Base-by-base conservation (phyloP, 2,329 filamentous ascomycete genomes). In the Sclerotinia borealis region DNA sequence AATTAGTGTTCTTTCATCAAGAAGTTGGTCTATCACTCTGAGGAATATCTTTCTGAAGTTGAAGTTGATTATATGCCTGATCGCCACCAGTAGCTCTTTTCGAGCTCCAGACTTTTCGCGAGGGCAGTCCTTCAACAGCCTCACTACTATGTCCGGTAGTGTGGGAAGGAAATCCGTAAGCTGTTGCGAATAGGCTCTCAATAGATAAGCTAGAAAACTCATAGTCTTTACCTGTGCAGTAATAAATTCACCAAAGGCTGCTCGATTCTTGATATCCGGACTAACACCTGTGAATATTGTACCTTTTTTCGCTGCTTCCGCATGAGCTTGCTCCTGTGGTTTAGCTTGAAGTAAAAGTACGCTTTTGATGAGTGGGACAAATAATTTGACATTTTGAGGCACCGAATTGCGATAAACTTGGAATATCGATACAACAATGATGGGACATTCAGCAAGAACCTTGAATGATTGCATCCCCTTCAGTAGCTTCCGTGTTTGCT, bases 391-490 rank as follows among this genome's bases (percentile, higher is more conserved):
- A 72, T 97, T 97, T 63, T 88, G 83, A 43, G 86, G 81, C 2
- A 96, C 93, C 6, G 89, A 89, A 52, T 78, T 81, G 55, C 93
- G 86, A 72, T 99, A 95, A 6, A 93, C 90, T 77, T 99, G 95
- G 75, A 99, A 98, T 68, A 99, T 91, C 4, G 93, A 98, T 1
- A 99, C 95, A 4, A 99, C 95, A 47, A 99, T 98, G 59, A 99
- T 99, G 0, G 95, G 95, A 71, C 95, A 99, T 76, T 99, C 95
- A 1, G 93, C 92, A 5, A 99, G 84, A 29, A 99, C 93, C 76
- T 98, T 99, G 83, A 99, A 99, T 1, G 95, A 99, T 75, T 96
- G 92, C 91, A 97, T 97, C 36, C 95, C 95, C 76, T 92, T 96
- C 61, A 93, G 80, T 39, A 99, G 77, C 55, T 91, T 89, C 64